Evolutionary conservation across 1,139 yeast genomes (phyloP).

Genomic region (Ogataea hybrid): DNA sequence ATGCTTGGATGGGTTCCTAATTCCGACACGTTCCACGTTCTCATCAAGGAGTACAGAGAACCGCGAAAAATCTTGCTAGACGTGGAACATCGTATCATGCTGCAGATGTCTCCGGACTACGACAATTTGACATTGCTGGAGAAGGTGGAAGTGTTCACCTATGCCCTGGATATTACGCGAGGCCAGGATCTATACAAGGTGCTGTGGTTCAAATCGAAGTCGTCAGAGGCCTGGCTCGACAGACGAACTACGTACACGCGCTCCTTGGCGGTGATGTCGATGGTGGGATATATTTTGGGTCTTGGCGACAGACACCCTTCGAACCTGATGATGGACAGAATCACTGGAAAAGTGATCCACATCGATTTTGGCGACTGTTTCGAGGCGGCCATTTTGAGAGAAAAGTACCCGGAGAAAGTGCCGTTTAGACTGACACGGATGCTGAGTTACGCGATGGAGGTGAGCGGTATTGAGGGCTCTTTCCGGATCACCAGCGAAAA

Average conservation of each 20-base stretch:
- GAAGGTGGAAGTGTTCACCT: constrained; percentile 94
- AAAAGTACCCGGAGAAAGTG: constrained; percentile 96
- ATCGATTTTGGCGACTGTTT: constrained; percentile 99
- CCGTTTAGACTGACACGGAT: constrained; percentile 96
- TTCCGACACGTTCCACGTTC: constrained; percentile 92
- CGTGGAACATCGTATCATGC: constrained; percentile 93
- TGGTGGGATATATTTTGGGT: constrained; percentile 96
- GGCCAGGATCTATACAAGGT: constrained; percentile 97
- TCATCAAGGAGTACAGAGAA: constrained; percentile 90
- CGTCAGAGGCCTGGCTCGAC: constrained; percentile 97
- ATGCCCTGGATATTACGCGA: constrained; percentile 91
- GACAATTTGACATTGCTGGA: constrained; percentile 85
- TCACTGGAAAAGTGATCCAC: constrained; percentile 93
- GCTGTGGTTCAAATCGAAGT: constrained; percentile 91
- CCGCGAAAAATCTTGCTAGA: constrained; percentile 84
- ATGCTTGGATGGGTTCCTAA: constrained; percentile 96
- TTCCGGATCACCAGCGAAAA: constrained; percentile 96
- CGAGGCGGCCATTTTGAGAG: constrained; percentile 95
- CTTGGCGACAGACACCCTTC: constrained; percentile 98
- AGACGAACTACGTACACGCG: constrained; percentile 95
- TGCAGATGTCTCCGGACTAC: constrained; percentile 98
- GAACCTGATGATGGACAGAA: constrained; percentile 89
- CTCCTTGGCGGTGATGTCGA: constrained; percentile 96
- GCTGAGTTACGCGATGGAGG: constrained; percentile 99
- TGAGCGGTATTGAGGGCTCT: constrained; percentile 97